phyloP scores from a whole-genome alignment of 208 protist species.

The Wallacemonas sp. region DNA sequence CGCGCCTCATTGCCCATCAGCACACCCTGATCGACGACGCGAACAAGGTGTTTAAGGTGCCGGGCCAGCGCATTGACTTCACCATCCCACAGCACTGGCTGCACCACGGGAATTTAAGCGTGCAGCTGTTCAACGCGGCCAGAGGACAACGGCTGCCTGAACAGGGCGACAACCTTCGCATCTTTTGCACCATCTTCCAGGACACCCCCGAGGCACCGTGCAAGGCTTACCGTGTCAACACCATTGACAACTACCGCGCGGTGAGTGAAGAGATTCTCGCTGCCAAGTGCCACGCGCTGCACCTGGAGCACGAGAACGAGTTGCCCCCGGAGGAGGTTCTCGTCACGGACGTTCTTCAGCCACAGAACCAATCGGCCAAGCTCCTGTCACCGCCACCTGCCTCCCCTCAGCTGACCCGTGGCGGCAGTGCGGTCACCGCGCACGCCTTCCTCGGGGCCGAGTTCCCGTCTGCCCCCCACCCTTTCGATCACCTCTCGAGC shows the following conservation, averaged over 20 bases:
- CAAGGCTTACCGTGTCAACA: conserved; percentile 64
- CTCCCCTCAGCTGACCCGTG: too few species aligned
- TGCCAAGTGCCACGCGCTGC: conserved; percentile 48
- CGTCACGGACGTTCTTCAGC: background rate
- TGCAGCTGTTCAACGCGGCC: conserved; percentile 59
- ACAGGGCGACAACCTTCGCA: conserved; percentile 59
- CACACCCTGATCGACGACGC: conserved; percentile 60
- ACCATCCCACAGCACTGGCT: conserved; percentile 74
- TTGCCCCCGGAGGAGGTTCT: background rate
- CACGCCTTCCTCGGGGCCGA: background rate
- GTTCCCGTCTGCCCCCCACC: too few species aligned
- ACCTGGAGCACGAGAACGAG: conserved; percentile 25
- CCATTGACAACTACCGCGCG: conserved; percentile 60
- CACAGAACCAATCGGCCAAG: background rate
- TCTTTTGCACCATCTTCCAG: conserved; percentile 77
- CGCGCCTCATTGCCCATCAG: conserved; percentile 62
- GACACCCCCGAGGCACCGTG: conserved; percentile 40
- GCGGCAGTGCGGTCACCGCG: background rate
- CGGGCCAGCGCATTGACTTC: conserved; percentile 49
- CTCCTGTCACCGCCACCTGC: background rate
- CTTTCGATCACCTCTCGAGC: conserved; percentile 21
- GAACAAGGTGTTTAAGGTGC: conserved; percentile 38
- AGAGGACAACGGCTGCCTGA: conserved; percentile 30
- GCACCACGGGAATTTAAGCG: conserved; percentile 20
- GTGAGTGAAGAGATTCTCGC: conserved; percentile 68